A percentile compares a stretch with the other conserved stretches of the same genome.
Evolutionary conservation across 139 green algal species (phyloP).

Genomic region (Tetradesmus lagerheimii): DNA sequence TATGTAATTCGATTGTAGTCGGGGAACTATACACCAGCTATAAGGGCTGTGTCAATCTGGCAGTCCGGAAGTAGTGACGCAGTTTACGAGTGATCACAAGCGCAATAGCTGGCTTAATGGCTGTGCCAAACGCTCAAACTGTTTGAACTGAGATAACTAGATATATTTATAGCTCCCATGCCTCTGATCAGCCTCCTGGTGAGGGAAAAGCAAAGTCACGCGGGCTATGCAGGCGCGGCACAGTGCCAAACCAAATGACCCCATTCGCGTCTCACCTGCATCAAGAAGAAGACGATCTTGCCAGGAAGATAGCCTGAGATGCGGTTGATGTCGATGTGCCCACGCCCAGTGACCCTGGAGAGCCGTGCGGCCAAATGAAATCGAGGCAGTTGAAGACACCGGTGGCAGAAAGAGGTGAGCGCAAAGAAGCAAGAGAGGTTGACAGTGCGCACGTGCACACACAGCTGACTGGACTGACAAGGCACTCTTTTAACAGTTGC

Average conservation of each 20-base stretch:
- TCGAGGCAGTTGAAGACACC: neutral
- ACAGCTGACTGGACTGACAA: neutral
- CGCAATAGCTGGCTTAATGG: neutral
- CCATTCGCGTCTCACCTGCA: conserved; percentile 77
- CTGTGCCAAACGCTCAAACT: too few species aligned
- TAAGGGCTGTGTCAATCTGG: neutral
- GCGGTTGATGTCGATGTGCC: conserved; percentile 93
- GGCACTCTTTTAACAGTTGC: neutral
- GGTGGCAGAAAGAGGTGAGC: neutral
- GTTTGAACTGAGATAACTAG: too few species aligned
- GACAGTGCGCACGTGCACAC: neutral
- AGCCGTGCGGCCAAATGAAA: neutral
- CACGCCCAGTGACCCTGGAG: conserved; percentile 32
- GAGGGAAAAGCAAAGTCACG: neutral
- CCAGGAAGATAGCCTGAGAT: conserved; percentile 97
- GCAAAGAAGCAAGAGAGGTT: neutral
- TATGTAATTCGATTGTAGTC: neutral
- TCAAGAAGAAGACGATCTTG: conserved; percentile 97
- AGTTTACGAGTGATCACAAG: neutral
- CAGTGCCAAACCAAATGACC: neutral
- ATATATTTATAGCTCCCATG: neutral
- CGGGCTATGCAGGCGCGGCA: neutral
- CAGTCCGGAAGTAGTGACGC: neutral
- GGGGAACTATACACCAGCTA: neutral
- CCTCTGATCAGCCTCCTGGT: neutral